phyloP scores from a whole-genome alignment of 2,329 filamentous ascomycete species.

The Trichoderma koningii region DNA sequence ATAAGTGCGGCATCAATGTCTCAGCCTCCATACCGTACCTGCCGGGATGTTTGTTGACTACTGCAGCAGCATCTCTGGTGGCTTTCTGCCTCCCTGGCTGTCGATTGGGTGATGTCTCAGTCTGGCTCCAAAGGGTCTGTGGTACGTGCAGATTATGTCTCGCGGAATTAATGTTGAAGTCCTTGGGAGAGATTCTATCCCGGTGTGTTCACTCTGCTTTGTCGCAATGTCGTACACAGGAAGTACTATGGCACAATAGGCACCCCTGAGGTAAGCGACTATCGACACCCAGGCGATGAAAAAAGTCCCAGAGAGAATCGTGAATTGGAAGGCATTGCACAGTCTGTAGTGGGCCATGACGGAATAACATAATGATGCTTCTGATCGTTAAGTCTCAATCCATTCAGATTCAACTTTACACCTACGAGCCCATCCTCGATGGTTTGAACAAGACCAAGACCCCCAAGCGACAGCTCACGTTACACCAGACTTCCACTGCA shows the following conservation, averaged over 20 bases:
- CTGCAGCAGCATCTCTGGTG: neutral
- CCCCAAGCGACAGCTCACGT: neutral
- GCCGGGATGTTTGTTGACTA: neutral
- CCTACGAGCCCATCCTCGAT: too few relatives aligned
- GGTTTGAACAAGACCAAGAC: neutral
- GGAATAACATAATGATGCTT: too few relatives aligned
- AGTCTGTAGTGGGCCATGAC: too few relatives aligned
- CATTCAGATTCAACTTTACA: too few relatives aligned
- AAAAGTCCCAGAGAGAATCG: too few relatives aligned
- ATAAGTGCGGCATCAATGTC: constrained; percentile 8
- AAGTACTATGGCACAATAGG: neutral
- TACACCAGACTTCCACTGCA: neutral
- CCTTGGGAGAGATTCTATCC: too few relatives aligned
- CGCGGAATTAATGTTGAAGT: neutral
- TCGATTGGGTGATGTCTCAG: neutral
- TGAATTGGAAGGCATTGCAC: too few relatives aligned
- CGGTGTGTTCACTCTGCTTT: neutral
- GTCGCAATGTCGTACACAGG: neutral
- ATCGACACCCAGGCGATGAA: too few relatives aligned
- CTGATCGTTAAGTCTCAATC: too few relatives aligned
- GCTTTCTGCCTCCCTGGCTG: neutral
- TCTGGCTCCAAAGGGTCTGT: neutral
- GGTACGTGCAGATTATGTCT: neutral
- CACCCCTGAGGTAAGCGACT: neutral
- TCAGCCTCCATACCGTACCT: constrained; percentile 13